Evolutionary conservation across 2,329 filamentous ascomycete species (phyloP).

Genomic region (Phialemoniopsis sp.): DNA sequence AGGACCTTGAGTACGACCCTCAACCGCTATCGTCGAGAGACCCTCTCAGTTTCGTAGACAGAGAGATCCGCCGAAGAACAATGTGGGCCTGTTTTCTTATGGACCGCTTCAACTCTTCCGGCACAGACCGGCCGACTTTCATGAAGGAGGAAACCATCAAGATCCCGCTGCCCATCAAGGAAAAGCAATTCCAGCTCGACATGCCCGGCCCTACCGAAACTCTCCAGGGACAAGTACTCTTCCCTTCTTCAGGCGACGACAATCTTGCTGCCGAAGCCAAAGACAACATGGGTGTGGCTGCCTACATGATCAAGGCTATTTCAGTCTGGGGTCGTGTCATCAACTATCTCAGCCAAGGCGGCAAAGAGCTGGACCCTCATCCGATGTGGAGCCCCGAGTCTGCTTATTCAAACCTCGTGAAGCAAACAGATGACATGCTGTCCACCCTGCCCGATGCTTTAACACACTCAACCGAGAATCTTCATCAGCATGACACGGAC

Average conservation of each 20-base stretch:
- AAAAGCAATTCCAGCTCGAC: constrained; percentile 85
- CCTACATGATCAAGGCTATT: constrained; percentile 82
- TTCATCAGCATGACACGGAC: constrained; percentile 79
- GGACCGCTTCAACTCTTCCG: constrained; percentile 96
- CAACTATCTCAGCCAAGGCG: constrained; percentile 85
- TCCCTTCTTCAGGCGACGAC: constrained; percentile 54
- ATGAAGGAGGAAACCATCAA: constrained; percentile 85
- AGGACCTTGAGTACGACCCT: constrained; percentile 82
- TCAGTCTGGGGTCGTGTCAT: constrained; percentile 88
- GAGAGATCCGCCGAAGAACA: constrained; percentile 84
- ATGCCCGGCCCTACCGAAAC: constrained; percentile 85
- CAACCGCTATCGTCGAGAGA: constrained; percentile 56
- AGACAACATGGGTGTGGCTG: constrained; percentile 90
- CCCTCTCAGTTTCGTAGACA: constrained; percentile 82
- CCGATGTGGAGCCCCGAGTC: constrained; percentile 84
- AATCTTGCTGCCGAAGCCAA: constrained; percentile 61
- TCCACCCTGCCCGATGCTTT: constrained; percentile 65
- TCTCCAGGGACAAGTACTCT: constrained; percentile 66
- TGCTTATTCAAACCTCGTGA: constrained; percentile 65
- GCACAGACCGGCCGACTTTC: constrained; percentile 87
- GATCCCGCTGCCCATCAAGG: constrained; percentile 86
- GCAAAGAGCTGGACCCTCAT: constrained; percentile 71
- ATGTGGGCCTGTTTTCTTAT: constrained; percentile 99
- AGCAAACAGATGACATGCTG: constrained; percentile 67
- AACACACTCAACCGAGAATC: constrained; percentile 75